A percentile compares a stretch with the other conserved stretches of the same genome.
These are phyloP conservation scores for Starmera quercuum DNA, from an alignment of 805 yeast species.

Conservation along the genomic window DNA sequence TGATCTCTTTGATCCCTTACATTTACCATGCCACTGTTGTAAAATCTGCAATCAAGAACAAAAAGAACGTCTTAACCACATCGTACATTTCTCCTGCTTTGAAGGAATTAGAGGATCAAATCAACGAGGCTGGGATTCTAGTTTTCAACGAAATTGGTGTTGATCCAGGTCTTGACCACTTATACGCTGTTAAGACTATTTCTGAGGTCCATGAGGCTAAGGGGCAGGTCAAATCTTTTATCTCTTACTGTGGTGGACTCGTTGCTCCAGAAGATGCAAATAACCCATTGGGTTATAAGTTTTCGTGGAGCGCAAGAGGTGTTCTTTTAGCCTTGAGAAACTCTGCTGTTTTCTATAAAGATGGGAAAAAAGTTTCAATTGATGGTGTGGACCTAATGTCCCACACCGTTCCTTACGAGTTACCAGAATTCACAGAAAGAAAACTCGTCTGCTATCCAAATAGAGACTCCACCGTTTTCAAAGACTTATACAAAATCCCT, in stretches of 20 bases:
- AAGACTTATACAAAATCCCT: constrained; percentile 87
- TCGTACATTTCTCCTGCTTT: constrained; percentile 95
- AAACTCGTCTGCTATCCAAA: constrained; percentile 88
- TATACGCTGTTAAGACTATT: constrained; percentile 96
- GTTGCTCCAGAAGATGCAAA: constrained; percentile 98
- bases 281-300: constrained; percentile 97
- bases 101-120: constrained; percentile 76
- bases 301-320: constrained; percentile 99
- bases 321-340: constrained; percentile 93
- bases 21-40: constrained; percentile 90
- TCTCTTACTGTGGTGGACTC: constrained; percentile 97
- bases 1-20: constrained; percentile 94
- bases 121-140: constrained; percentile 90
- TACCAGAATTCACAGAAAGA: constrained; percentile 77
- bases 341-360: constrained; percentile 81
- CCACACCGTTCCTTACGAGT: constrained; percentile 88
- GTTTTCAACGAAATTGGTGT: constrained; percentile 99
- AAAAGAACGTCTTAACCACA: constrained; percentile 88
- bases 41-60: constrained; percentile 83
- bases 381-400: constrained; percentile 90
- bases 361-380: constrained; percentile 75
- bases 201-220: constrained; percentile 89
- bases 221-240: constrained; percentile 90
- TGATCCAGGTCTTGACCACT: constrained; percentile 98
- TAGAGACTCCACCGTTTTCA: constrained; percentile 94